Evolutionary conservation across 2,329 filamentous ascomycete species (phyloP).

Genomic region (Neonectria coccinea): DNA sequence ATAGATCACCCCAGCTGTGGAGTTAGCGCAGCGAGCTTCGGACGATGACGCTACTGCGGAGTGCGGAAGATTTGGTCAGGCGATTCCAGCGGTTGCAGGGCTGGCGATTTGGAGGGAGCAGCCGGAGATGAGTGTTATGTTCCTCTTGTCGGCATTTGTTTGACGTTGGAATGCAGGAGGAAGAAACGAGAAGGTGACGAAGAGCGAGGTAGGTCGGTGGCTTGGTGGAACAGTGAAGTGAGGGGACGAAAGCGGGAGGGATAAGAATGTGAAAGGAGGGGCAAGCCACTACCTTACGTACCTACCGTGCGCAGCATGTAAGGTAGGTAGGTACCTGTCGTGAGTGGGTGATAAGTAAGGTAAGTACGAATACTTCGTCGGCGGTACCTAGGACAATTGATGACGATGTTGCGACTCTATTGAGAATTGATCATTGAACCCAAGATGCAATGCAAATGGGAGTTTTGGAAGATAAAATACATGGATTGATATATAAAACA

Average conservation of each 20-base stretch:
- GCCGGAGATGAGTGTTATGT: constrained; percentile 13
- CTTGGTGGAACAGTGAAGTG: constrained; percentile 29
- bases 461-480: too few species aligned
- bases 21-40: constrained; percentile 45
- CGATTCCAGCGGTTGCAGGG: constrained; percentile 40
- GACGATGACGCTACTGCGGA: constrained; percentile 46
- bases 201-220: constrained; percentile 6
- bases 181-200: background rate
- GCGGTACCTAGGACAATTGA: background rate
- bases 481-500: background rate
- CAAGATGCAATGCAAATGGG: background rate
- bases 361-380: background rate
- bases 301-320: background rate
- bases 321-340: background rate
- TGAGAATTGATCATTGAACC: background rate
- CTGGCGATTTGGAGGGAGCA: constrained; percentile 28
- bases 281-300: constrained; percentile 23
- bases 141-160: background rate
- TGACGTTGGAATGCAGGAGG: background rate
- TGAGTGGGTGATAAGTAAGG: background rate
- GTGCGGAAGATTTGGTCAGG: constrained; percentile 41
- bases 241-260: constrained; percentile 27
- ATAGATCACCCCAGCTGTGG: constrained; percentile 43
- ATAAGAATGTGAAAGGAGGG: constrained; percentile 28
- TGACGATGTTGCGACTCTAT: background rate